Percentiles rank a stretch among this genome's conserved stretches.
Conservation (phyloP, 495 filamentous ascomycete genomes). For the Aspergillus saccharolyticus region DNA sequence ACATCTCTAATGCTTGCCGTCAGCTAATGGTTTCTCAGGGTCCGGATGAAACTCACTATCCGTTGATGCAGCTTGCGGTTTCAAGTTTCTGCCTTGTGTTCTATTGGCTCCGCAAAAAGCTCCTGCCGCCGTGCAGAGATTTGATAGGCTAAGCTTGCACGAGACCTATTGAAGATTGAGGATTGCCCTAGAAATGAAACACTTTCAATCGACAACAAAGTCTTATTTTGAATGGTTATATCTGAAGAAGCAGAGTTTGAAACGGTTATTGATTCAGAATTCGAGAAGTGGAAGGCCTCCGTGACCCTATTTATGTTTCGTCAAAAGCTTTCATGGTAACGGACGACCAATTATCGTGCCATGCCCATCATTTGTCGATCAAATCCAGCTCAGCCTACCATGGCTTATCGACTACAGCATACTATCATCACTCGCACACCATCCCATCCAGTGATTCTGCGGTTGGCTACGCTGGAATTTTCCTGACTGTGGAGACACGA, state of each 20-base stretch:
- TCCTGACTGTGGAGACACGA: slow-evolving; percentile 33
- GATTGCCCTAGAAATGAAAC: slow-evolving; percentile 28
- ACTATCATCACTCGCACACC: slow-evolving; percentile 29
- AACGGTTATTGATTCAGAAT: slow-evolving; percentile 33
- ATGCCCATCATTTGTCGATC: slow-evolving; percentile 33
- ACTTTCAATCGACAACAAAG: slow-evolving; percentile 16
- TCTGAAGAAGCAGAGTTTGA: slow-evolving; percentile 30
- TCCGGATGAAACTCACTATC: slow-evolving; percentile 33
- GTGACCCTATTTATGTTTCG: slow-evolving; percentile 46
- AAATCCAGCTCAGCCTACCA: slow-evolving; percentile 31
- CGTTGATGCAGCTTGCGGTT: slow-evolving; percentile 30
- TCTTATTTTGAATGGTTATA: slow-evolving; percentile 25
- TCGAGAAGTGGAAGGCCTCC: slow-evolving; percentile 25
- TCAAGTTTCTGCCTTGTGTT: slow-evolving; percentile 26
- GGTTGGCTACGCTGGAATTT: slow-evolving; percentile 34
- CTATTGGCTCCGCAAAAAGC: slow-evolving; percentile 31
- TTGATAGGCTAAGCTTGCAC: slow-evolving; percentile 37
- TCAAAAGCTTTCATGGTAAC: slow-evolving; percentile 27
- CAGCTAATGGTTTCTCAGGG: slow-evolving; percentile 24
- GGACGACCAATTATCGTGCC: slow-evolving; percentile 17
- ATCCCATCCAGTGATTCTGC: slow-evolving; percentile 27
- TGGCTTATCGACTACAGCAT: slow-evolving; percentile 37
- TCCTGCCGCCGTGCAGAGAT: slow-evolving; percentile 27
- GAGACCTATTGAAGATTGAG: slow-evolving; percentile 19
- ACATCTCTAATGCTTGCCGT: slow-evolving; percentile 45